Percentiles rank a stretch among this genome's conserved stretches.
Conservation (phyloP, 1,284 basidiomycete genomes). For the Earliella scabrosa region DNA sequence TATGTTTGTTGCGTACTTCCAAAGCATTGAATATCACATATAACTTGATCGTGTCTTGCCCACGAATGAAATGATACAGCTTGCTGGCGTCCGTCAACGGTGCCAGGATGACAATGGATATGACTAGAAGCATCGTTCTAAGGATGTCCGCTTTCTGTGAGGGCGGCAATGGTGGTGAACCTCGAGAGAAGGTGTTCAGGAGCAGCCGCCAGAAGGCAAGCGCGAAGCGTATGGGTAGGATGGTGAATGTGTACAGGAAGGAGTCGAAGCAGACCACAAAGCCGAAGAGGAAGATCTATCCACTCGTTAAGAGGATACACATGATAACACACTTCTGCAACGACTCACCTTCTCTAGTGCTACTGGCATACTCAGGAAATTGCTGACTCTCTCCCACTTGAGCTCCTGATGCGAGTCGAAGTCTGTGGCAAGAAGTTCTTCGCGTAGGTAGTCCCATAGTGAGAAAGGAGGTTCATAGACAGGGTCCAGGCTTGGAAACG, state of each 20-base stretch:
- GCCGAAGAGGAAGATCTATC: conserved; percentile 90
- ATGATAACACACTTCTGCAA: not conserved
- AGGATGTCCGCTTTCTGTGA: conserved; percentile 94
- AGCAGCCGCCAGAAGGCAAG: conserved; percentile 70
- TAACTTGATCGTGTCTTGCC: conserved; percentile 97
- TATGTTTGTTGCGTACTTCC: conserved; percentile 64
- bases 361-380: conserved; percentile 92
- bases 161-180: conserved; percentile 66
- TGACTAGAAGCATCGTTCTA: conserved; percentile 76
- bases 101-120: conserved; percentile 78
- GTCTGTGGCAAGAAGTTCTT: conserved; percentile 87
- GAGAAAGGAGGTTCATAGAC: conserved; percentile 64
- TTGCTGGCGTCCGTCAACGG: conserved; percentile 95
- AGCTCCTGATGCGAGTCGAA: conserved; percentile 93
- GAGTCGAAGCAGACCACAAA: conserved; percentile 95
- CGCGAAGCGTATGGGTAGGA: conserved; percentile 88
- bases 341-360: conserved; percentile 88
- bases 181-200: conserved; percentile 53
- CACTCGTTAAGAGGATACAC: not conserved
- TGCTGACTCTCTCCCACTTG: conserved; percentile 97
- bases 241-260: conserved; percentile 98
- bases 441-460: conserved; percentile 90
- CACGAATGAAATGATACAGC: conserved; percentile 98
- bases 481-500: conserved; percentile 27
- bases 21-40: conserved; percentile 99